These are phyloP conservation scores for Colletotrichum lini DNA, from an alignment of 2,329 filamentous ascomycete species.

Conservation along the genomic window DNA sequence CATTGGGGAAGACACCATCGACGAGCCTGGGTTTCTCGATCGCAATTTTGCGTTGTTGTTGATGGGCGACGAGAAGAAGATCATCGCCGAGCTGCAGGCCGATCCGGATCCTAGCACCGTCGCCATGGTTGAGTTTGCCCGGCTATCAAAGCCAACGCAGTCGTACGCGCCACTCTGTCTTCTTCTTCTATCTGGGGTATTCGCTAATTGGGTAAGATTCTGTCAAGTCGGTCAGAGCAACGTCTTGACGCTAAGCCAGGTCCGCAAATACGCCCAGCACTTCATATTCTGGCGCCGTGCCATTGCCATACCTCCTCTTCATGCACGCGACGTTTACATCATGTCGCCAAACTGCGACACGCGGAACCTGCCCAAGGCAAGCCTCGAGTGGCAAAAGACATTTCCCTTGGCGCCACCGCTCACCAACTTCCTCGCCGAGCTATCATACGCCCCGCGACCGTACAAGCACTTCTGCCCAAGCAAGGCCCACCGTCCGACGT, in stretches of 20 bases:
- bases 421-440: slow-evolving; percentile 86
- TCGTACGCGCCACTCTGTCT: slow-evolving; percentile 60
- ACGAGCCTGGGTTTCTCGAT: slow-evolving; percentile 79
- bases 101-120: slow-evolving; percentile 83
- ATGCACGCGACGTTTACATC: slow-evolving; percentile 91
- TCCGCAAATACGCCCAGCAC: slow-evolving; percentile 90
- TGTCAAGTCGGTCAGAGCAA: slow-evolving; percentile 79
- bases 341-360: slow-evolving; percentile 92
- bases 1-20: slow-evolving; percentile 75
- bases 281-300: slow-evolving; percentile 97
- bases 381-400: slow-evolving; percentile 78
- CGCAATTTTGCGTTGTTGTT: slow-evolving; percentile 91
- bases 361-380: slow-evolving; percentile 77
- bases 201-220: slow-evolving; percentile 57
- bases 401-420: slow-evolving; percentile 89
- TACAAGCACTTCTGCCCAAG: slow-evolving; percentile 89
- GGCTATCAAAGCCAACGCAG: slow-evolving; percentile 78
- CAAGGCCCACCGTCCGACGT: slow-evolving; percentile 88
- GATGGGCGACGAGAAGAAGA: slow-evolving; percentile 84
- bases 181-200: too few relatives aligned
- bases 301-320: slow-evolving; percentile 90
- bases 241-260: slow-evolving; percentile 82
- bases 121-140: slow-evolving; percentile 85
- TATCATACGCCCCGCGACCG: slow-evolving; percentile 84
- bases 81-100: slow-evolving; percentile 80